These are phyloP conservation scores for Suillus lakei DNA, from an alignment of 768 basidiomycete species.

Conservation along the genomic window DNA sequence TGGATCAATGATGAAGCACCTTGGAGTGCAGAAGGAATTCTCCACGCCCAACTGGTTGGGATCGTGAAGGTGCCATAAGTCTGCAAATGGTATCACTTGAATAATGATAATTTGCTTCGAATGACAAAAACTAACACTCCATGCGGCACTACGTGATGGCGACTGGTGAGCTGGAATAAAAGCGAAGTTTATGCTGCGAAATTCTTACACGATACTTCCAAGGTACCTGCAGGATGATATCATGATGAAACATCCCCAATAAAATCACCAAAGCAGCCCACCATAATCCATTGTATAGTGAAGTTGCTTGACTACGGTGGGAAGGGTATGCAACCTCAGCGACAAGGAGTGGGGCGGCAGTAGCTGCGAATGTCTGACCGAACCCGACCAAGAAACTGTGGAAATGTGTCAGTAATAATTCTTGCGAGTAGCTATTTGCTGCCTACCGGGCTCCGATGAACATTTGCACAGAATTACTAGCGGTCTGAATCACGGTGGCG, in stretches of 20 bases:
- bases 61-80: conserved; percentile 22
- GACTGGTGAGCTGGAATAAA: not conserved
- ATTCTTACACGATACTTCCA: conserved; percentile 35
- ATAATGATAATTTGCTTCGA: too few species aligned
- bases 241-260: conserved; percentile 10
- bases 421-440: not conserved
- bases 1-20: conserved; percentile 20
- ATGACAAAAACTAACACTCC: conserved; percentile 44
- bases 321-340: conserved; percentile 42
- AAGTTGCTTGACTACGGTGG: conserved; percentile 50
- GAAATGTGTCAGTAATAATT: not conserved
- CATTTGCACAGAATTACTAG: conserved; percentile 44
- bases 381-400: conserved; percentile 46
- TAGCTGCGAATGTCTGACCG: conserved; percentile 41
- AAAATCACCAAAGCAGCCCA: conserved; percentile 23
- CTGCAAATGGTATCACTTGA: conserved; percentile 6
- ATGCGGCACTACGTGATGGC: conserved; percentile 54
- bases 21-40: conserved; percentile 23
- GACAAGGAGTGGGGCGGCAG: too few species aligned
- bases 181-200: not conserved
- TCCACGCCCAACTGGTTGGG: conserved; percentile 21
- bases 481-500: conserved; percentile 46
- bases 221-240: conserved; percentile 33
- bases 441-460: conserved; percentile 48
- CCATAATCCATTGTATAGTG: conserved; percentile 50